Evolutionary conservation across 352 stramenopile genomes (phyloP), one percentile per base, ranked within the genome.

Genomic region (Pelagophyceae sp.): DNA sequence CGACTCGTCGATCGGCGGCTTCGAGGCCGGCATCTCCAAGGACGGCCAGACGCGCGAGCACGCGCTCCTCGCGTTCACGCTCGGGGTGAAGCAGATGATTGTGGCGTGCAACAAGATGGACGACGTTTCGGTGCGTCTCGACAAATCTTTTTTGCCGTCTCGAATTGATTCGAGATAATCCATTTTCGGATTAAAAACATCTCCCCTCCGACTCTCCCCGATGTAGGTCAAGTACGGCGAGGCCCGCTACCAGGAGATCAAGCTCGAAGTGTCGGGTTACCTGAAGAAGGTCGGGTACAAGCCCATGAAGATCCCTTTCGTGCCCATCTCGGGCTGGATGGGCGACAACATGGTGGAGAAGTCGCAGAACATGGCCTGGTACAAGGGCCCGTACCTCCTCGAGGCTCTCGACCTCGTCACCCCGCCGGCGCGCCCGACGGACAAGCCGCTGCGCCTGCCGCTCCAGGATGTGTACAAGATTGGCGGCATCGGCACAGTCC

Each of bases 51-150:
- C 93, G 0, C 87, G 92, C 37, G 95, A 99, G 83, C 92, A 98
- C 86, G 93, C 94, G 40, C 85, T 98, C 40, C 83, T 99, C 15
- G 94, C 94, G 15, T 98, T 96, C 83, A 98, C 93, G 19, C 87
- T 98, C 29, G 96, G 96, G 77, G 92, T 99, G 72, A 97, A 96
- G 85, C 94, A 99, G 86, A 95, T 99, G 86, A 92, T 99, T 84
- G 94, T 99, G 25, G 93, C 87, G 40, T 87, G 98, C 35, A 99
- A 98, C 90, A 99, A 99, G 87, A 99, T 99, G 95, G 95, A 98
- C 85, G 91, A 97, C 82, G 88, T 87, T 2, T 90, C 89, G 25
- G 93, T 97, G 50, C n/a, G n/a, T n/a, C n/a, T n/a, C n/a, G n/a
- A n/a, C n/a, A n/a, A n/a, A n/a, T n/a, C n/a, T n/a, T n/a, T n/a